Base-by-base conservation (phyloP, 1,284 basidiomycete genomes). In the Trichosporon ovoides region DNA sequence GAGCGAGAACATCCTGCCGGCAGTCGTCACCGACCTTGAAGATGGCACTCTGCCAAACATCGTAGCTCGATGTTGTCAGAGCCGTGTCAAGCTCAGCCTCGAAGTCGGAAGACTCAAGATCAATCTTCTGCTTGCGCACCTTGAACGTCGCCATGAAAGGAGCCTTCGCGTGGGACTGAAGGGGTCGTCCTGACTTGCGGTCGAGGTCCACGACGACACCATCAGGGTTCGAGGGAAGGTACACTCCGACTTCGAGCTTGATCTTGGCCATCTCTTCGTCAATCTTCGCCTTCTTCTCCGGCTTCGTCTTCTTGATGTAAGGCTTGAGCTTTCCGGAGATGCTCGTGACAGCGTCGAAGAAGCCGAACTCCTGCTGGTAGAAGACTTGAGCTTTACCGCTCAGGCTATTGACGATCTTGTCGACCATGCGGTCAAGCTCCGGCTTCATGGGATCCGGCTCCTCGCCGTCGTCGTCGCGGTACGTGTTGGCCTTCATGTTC, bases 141-240 rank as follows among this genome's bases (percentile, higher is more conserved):
- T 95, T 96, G 83, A 99, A 99, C 0, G 96, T 98, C 0, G 96
- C 96, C 96, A 99, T 98, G 80, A 98, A 99, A 0, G 96, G 96
- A 6, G 96, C 94, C 91, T 99, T 99, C 7, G 96, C 96, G 69
- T 98, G 96, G 72, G 88, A 92, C 77, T 99, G 96, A 36, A 99
- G 79, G 2, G 96, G 96, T 22, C 96, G 83, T 1, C 96, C 96
- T 11, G 93, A 96, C 71, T 90, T 91, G 72, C 96, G 91, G 77
- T 98, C 95, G 60, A 99, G 87, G 72, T 98, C 96, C 20, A 98
- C 84, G 9, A 99, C 93, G 35, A 87, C 83, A 50, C 96, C 95
- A 71, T 99, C 96, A 0, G 96, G 95, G 72, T 99, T 98, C 73
- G 90, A 93, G 0, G 96, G 96, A 38, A 99, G 80, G 74, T 99